phyloP scores from a whole-genome alignment of 805 yeast species.

The Candida pini region DNA sequence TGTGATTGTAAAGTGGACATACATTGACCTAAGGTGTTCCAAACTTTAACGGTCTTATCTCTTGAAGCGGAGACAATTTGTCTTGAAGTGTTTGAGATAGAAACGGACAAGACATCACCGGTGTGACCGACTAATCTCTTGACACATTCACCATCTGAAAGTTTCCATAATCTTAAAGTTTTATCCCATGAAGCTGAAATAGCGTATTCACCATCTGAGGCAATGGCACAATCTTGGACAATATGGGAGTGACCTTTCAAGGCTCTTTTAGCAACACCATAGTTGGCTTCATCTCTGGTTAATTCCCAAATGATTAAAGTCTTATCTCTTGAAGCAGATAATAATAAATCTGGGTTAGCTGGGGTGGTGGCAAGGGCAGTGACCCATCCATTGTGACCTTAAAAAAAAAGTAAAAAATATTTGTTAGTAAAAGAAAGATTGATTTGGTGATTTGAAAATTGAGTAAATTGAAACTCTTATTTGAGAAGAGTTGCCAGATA shows the following conservation, averaged over 20 bases:
- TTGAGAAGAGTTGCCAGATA: too few species aligned
- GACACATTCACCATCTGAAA: conserved; percentile 88
- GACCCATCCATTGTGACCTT: conserved; percentile 91
- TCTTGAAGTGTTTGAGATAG: conserved; percentile 94
- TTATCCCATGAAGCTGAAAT: conserved; percentile 99
- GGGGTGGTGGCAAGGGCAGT: conserved; percentile 97
- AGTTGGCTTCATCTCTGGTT: conserved; percentile 90
- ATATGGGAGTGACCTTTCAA: conserved; percentile 99
- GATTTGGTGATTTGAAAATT: too few species aligned
- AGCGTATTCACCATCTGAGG: conserved; percentile 97
- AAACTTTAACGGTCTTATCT: conserved; percentile 97
- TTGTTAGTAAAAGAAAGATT: conserved; percentile 5
- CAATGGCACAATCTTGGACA: conserved; percentile 94
- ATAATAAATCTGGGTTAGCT: conserved; percentile 95
- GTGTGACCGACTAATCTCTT: conserved; percentile 97
- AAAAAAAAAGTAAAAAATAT: conserved; percentile 2
- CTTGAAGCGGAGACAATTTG: conserved; percentile 98
- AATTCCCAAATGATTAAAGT: conserved; percentile 97
- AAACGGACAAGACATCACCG: conserved; percentile 94
- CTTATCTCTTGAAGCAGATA: conserved; percentile 99
- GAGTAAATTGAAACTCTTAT: too few species aligned
- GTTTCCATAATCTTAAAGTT: conserved; percentile 98
- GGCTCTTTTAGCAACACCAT: conserved; percentile 97
- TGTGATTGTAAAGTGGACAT: conserved; percentile 91
- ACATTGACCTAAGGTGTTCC: conserved; percentile 99